A percentile compares a stretch with the other conserved stretches of the same genome.
Evolutionary conservation across 2,329 filamentous ascomycete genomes (phyloP).

Genomic region (Verticillium zaregamsianum): DNA sequence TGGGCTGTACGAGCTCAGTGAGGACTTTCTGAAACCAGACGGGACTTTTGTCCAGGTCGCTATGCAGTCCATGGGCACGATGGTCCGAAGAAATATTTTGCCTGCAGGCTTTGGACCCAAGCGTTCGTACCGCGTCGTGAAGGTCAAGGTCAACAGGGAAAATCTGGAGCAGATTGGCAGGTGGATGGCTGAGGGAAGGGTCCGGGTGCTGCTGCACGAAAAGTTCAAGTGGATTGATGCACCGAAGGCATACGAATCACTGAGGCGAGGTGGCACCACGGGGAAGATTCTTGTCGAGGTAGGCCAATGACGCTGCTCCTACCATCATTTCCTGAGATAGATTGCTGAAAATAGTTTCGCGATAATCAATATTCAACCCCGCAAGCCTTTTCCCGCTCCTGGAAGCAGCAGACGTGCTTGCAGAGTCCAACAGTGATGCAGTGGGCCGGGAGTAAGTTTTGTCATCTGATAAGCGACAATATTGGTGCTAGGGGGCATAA

Average conservation of each 20-base stretch:
- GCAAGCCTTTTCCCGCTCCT: no score
- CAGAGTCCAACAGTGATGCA: no score
- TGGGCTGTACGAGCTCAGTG: slow-evolving; percentile 15
- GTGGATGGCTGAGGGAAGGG: slow-evolving; percentile 20
- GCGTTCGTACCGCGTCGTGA: background rate
- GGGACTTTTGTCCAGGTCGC: slow-evolving; percentile 18
- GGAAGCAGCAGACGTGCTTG: no score
- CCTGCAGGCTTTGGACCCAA: slow-evolving; percentile 13
- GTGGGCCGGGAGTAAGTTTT: no score
- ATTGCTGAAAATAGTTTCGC: background rate
- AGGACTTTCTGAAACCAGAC: slow-evolving; percentile 12
- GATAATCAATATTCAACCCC: no score
- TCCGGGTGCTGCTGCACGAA: slow-evolving; percentile 16
- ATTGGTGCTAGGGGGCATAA: no score
- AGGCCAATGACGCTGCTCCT: background rate
- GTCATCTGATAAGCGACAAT: no score
- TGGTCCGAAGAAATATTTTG: slow-evolving; percentile 6
- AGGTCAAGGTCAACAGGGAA: background rate
- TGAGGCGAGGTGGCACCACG: slow-evolving; percentile 8
- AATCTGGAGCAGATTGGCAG: slow-evolving; percentile 11
- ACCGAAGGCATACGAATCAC: slow-evolving; percentile 16
- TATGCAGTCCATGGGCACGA: background rate
- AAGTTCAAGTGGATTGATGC: slow-evolving; percentile 15
- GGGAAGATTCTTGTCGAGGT: slow-evolving; percentile 20
- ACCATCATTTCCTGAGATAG: background rate